These are phyloP conservation scores for Bonnemaisonia californica DNA, from an alignment of 31 red algal genomes.

Conservation along the genomic window DNA sequence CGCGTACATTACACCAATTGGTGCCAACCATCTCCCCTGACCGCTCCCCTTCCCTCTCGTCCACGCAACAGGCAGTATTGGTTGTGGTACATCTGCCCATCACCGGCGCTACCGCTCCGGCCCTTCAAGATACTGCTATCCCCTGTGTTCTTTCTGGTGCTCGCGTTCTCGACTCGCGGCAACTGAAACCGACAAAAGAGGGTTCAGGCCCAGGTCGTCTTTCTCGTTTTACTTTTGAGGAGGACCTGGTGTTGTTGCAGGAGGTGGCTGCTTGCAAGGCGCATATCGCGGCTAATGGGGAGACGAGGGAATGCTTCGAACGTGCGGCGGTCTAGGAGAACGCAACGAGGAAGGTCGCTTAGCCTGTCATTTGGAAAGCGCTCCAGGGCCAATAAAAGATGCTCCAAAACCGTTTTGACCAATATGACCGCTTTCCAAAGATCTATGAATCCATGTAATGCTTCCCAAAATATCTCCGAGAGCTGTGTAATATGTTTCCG, in stretches of 20 bases:
- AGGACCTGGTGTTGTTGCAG: background rate
- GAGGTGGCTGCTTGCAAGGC: background rate
- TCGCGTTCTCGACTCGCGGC: background rate
- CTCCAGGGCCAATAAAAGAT: background rate
- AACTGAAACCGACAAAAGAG: background rate
- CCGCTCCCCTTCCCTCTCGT: no score
- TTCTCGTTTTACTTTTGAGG: background rate
- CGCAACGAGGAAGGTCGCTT: background rate
- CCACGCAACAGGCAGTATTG: no score
- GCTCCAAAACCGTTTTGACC: background rate
- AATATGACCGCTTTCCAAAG: background rate
- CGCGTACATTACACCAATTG: no score
- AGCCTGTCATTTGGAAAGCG: background rate
- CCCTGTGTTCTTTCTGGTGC: no score
- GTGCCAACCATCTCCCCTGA: no score
- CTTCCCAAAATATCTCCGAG: constrained; percentile 19
- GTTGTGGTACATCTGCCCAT: no score
- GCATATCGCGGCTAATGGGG: background rate
- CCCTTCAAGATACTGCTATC: no score
- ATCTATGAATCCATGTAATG: background rate
- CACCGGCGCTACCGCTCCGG: no score
- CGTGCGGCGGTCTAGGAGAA: background rate
- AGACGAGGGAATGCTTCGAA: constrained; percentile 10
- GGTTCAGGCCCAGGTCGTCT: background rate
- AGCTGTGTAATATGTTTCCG: background rate